These are phyloP conservation scores for Monosporozyma aerobia DNA, from an alignment of 805 yeast species.

Conservation along the genomic window DNA sequence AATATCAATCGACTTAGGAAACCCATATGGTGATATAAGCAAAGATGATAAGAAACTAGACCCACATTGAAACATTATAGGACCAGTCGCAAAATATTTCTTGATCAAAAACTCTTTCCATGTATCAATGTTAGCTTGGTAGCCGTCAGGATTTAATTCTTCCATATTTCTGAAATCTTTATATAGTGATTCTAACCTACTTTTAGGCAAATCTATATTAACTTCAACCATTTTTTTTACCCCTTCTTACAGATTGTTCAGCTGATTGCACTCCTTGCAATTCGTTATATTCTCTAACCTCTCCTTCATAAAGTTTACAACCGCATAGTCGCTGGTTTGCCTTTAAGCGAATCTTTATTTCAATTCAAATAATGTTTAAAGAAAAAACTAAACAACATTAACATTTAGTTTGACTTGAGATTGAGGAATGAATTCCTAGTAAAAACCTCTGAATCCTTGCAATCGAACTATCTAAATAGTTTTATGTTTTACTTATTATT, in stretches of 20 bases:
- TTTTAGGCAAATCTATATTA: slow-evolving; percentile 18
- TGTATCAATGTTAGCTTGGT: slow-evolving; percentile 31
- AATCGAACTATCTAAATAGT: neutral
- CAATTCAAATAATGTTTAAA: neutral
- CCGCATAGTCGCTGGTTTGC: neutral
- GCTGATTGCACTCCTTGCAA: neutral
- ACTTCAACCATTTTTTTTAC: neutral
- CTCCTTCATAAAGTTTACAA: neutral
- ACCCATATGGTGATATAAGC: slow-evolving; percentile 23
- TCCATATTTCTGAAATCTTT: slow-evolving; percentile 32
- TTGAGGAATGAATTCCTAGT: neutral
- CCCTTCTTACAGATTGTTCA: neutral
- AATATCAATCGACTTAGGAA: slow-evolving; percentile 31
- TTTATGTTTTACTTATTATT: neutral
- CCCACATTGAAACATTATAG: slow-evolving; percentile 24
- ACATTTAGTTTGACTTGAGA: neutral
- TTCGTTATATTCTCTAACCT: neutral
- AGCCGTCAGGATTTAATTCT: slow-evolving; percentile 35
- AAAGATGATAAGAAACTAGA: slow-evolving; percentile 21
- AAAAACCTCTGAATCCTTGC: no score
- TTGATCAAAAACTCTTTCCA: slow-evolving; percentile 28
- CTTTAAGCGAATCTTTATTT: neutral
- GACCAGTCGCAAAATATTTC: slow-evolving; percentile 6
- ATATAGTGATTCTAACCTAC: slow-evolving; percentile 33
- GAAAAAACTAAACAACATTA: neutral